phyloP scores from a whole-genome alignment of 176 grass and related monocot genomes.

The Bolboschoenus planiculmis region DNA sequence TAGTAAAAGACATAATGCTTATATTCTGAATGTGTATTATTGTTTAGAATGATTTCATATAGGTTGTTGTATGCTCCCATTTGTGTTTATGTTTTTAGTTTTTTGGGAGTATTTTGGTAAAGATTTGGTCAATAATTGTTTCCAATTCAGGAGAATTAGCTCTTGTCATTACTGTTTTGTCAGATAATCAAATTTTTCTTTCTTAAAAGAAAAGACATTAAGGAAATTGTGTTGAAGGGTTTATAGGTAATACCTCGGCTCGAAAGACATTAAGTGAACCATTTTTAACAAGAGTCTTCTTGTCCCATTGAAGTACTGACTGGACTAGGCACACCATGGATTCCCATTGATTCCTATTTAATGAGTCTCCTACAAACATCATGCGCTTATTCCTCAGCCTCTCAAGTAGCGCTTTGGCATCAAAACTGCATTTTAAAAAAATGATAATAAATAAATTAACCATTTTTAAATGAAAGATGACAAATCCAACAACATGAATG shows the following conservation, averaged over 20 bases:
- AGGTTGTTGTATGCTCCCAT: background rate
- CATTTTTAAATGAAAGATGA: background rate
- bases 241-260: constrained; percentile 18
- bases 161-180: background rate
- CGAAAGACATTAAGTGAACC: constrained; percentile 25
- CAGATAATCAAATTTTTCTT: background rate
- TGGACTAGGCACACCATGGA: constrained; percentile 41
- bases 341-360: constrained; percentile 44
- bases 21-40: background rate
- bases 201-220: background rate
- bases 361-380: constrained; percentile 38
- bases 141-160: background rate
- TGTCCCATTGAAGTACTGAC: constrained; percentile 20
- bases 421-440: constrained; percentile 19
- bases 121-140: background rate
- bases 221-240: background rate
- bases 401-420: constrained; percentile 25
- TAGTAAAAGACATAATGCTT: background rate
- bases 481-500: background rate
- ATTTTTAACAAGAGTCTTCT: constrained; percentile 24
- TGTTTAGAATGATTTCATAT: background rate
- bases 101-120: background rate
- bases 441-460: background rate
- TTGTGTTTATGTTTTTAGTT: background rate
- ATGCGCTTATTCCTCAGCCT: constrained; percentile 31